phyloP scores from a whole-genome alignment of 768 basidiomycete species.

The Phlebiopsis gigantea region DNA sequence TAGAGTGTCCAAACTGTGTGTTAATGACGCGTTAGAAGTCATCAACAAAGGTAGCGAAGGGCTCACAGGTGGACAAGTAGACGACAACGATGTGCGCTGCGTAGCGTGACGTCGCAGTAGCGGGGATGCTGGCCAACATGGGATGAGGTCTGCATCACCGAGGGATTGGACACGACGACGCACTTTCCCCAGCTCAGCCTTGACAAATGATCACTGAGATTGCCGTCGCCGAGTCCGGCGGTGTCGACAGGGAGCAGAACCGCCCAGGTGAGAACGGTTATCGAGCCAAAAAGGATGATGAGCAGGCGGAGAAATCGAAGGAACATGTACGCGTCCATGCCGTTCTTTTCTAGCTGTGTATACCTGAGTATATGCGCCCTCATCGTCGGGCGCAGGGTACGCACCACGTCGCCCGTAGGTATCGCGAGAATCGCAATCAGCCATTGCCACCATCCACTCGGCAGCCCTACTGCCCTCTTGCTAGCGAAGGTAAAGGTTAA shows the following conservation, averaged over 20 bases:
- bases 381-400: slow-evolving; percentile 13
- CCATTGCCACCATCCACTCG: slow-evolving; percentile 45
- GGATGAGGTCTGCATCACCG: not conserved
- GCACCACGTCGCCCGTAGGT: slow-evolving; percentile 41
- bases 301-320: slow-evolving; percentile 52
- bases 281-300: slow-evolving; percentile 54
- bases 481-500: slow-evolving; percentile 26
- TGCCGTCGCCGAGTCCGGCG: slow-evolving; percentile 31
- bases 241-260: slow-evolving; percentile 55
- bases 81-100: slow-evolving; percentile 53
- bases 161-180: slow-evolving; percentile 9
- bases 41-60: not conserved
- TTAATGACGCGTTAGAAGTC: no score
- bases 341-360: slow-evolving; percentile 51
- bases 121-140: slow-evolving; percentile 12
- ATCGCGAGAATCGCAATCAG: slow-evolving; percentile 39
- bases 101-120: slow-evolving; percentile 34
- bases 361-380: not conserved
- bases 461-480: slow-evolving; percentile 41
- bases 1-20: slow-evolving; percentile 52
- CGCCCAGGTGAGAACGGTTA: slow-evolving; percentile 49
- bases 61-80: slow-evolving; percentile 43
- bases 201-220: slow-evolving; percentile 29
- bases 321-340: slow-evolving; percentile 58
- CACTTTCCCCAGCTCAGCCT: slow-evolving; percentile 49